Conservation (phyloP, 805 yeast genomes). For the Pichia rugopelliculosa region DNA sequence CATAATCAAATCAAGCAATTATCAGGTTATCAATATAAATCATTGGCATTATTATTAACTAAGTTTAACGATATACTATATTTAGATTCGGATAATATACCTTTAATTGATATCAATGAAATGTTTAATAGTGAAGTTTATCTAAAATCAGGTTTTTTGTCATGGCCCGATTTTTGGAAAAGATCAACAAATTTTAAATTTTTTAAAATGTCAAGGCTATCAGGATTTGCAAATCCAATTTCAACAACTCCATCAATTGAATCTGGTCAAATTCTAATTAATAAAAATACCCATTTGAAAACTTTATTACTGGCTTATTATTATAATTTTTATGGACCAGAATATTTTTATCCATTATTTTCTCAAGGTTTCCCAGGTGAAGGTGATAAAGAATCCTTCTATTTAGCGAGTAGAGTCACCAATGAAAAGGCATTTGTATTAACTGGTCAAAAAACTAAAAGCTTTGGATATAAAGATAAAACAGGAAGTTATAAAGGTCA, state of each 20-base stretch:
- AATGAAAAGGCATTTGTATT: slow-evolving; percentile 22
- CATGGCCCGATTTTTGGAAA: slow-evolving; percentile 71
- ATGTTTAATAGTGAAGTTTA: slow-evolving; percentile 36
- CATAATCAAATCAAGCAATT: slow-evolving; percentile 16
- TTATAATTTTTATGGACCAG: slow-evolving; percentile 62
- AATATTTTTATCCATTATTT: slow-evolving; percentile 57
- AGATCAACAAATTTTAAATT: slow-evolving; percentile 55
- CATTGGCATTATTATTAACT: slow-evolving; percentile 32
- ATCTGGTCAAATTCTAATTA: slow-evolving; percentile 61
- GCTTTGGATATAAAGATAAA: slow-evolving; percentile 24
- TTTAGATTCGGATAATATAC: slow-evolving; percentile 38
- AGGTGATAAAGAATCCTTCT: slow-evolving; percentile 75
- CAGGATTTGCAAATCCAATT: slow-evolving; percentile 25
- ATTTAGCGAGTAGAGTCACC: slow-evolving; percentile 53
- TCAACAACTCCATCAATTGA: slow-evolving; percentile 53
- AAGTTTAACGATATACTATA: slow-evolving; percentile 35
- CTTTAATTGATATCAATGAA: slow-evolving; percentile 29
- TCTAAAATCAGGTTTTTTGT: slow-evolving; percentile 42
- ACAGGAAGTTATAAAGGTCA: slow-evolving; percentile 23
- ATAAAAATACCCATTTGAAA: slow-evolving; percentile 50
- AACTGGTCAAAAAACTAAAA: slow-evolving; percentile 26
- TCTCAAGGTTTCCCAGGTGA: slow-evolving; percentile 73
- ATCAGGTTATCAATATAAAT: slow-evolving; percentile 16
- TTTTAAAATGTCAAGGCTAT: slow-evolving; percentile 41
- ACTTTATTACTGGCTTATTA: slow-evolving; percentile 54